phyloP scores from a whole-genome alignment of 163 green algal genomes.

The Prototheca wickerhamii region DNA sequence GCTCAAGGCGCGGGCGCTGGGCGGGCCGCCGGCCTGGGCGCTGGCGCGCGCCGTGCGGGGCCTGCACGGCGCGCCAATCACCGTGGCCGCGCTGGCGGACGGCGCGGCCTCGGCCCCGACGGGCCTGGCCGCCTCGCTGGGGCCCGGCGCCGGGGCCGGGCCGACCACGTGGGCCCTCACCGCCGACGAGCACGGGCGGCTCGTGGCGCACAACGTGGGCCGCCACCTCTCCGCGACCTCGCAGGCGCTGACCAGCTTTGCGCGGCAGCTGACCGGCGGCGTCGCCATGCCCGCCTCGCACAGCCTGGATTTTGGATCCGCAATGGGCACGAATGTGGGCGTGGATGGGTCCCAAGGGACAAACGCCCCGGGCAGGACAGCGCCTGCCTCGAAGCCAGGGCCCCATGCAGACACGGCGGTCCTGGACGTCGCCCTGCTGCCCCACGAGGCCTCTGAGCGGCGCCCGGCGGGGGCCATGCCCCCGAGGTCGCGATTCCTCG shows the following conservation, averaged over 20 bases:
- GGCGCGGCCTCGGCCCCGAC: too few relatives aligned
- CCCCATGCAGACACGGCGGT: too few relatives aligned
- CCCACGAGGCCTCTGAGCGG: too few relatives aligned
- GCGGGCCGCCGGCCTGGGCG: constrained; percentile 11
- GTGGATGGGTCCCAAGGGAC: too few relatives aligned
- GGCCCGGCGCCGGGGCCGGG: too few relatives aligned
- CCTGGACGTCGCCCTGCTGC: neutral
- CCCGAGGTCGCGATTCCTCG: too few relatives aligned
- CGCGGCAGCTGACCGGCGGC: constrained; percentile 20
- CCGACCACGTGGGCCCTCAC: constrained; percentile 33
- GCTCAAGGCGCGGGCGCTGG: constrained; percentile 31
- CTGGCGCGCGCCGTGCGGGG: constrained; percentile 13
- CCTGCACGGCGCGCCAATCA: constrained; percentile 26
- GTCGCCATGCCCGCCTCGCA: constrained; percentile 4
- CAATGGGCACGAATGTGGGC: neutral
- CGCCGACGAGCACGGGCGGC: constrained; percentile 48
- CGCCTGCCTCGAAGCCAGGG: too few relatives aligned
- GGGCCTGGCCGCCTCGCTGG: too few relatives aligned
- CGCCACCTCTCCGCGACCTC: constrained; percentile 39
- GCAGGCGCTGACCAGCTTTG: constrained; percentile 30
- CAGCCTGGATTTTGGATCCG: neutral
- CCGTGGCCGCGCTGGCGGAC: constrained; percentile 25
- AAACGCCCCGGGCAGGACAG: neutral
- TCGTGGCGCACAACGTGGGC: constrained; percentile 50
- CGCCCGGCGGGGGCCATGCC: neutral